Base-by-base conservation (phyloP, 495 filamentous ascomycete genomes). In the Aspergillus conjunctus region DNA sequence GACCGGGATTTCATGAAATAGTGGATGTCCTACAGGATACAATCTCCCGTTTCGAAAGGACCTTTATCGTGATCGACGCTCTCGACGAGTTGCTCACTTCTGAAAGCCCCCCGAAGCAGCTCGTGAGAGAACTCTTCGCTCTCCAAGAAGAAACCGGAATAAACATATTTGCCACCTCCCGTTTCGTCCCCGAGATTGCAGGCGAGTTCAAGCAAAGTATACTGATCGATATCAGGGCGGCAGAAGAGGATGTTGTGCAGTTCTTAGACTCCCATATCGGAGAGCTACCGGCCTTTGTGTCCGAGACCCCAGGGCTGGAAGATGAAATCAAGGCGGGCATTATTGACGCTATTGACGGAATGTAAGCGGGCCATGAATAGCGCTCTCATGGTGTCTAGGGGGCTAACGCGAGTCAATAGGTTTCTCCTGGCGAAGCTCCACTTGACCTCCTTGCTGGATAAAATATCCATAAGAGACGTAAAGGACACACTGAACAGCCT, bases 41-140 rank as follows among this genome's bases (percentile, higher is more conserved):
- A 15, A 20, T 66, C 34, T 55, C 53, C 7, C 32, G 22, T 0
- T 69, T 67, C 30, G 68, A 65, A 9, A 67, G 39, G 54, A 62
- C 66, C 7, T 80, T 79, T 54, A 68, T 82, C 44, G 20, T 83
- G n/a, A 32, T 81, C 15, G 77, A 81, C 57, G 79, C 79, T 37
- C 63, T 82, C 6, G 78, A 82, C 60, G 79, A 82, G 61, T 76
- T 71, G 52, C 39, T 55, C 7, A 55, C 20, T 1, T 55, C 37
- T 8, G 45, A 51, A 58, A 49, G 18, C 41, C 66, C 33, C 60
- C 73, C 59, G 68, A 66, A 64, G 68, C 59, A 65, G 63, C 78
- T 56, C 78, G 14, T 61, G 57, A 17, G 63, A 65, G 20, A 44
- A 15, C 54, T 79, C n/a, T 68, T 68, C 31, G 61, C 54, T 8